Evolutionary conservation across 768 basidiomycete species (phyloP).

Genomic region (Phylloporus rhodoxanthus): DNA sequence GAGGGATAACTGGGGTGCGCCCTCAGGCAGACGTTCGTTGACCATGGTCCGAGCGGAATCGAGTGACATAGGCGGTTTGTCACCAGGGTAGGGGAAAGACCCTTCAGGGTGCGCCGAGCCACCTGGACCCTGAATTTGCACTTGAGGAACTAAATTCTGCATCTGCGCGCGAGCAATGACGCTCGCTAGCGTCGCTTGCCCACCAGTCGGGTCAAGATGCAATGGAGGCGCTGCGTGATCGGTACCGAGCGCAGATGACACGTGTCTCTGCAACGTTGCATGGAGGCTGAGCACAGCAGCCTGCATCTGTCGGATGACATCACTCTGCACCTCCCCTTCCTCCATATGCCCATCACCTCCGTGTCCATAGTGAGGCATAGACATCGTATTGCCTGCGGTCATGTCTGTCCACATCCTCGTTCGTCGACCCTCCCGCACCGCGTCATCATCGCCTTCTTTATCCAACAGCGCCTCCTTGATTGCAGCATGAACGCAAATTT

Average conservation of each 20-base stretch:
- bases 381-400: conserved; percentile 32
- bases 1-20: conserved; percentile 47
- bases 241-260: conserved; percentile 49
- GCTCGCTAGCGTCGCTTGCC: conserved; percentile 66
- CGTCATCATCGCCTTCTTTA: conserved; percentile 33
- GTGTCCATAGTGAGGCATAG: conserved; percentile 8
- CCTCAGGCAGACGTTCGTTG: conserved; percentile 5
- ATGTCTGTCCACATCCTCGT: conserved; percentile 62
- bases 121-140: conserved; percentile 9
- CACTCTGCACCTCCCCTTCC: conserved; percentile 56
- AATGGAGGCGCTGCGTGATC: conserved; percentile 28
- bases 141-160: conserved; percentile 34
- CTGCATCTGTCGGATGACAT: conserved; percentile 46
- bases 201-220: conserved; percentile 41
- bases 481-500: conserved; percentile 51
- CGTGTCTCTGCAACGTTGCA: conserved; percentile 49
- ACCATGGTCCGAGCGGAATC: conserved; percentile 7
- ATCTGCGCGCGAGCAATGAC: conserved; percentile 68
- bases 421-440: conserved; percentile 51
- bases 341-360: conserved; percentile 35
- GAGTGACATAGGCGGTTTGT: conserved; percentile 4
- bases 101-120: conserved; percentile 9
- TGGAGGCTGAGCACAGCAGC: conserved; percentile 50
- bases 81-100: conserved; percentile 2
- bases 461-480: conserved; percentile 54